phyloP scores from a whole-genome alignment of 495 filamentous ascomycete species.

The Thozetella sp. region DNA sequence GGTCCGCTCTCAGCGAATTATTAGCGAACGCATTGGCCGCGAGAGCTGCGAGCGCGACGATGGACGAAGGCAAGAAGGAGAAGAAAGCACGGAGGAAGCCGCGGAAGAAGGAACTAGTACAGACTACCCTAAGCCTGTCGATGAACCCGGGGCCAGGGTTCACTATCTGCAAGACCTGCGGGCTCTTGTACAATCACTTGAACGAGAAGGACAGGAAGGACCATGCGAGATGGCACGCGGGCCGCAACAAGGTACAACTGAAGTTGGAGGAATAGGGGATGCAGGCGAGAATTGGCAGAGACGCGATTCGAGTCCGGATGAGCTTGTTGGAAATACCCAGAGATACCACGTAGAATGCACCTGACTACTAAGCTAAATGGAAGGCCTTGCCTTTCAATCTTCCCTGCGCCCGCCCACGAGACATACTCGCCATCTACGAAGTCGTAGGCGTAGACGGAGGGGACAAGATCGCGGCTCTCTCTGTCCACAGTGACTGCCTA shows the following conservation, averaged over 20 bases:
- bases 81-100: constrained; percentile 8
- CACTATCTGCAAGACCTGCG: constrained; percentile 43
- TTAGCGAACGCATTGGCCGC: not conserved
- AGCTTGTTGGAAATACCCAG: not conserved
- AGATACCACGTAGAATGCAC: not conserved
- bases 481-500: too few relatives aligned
- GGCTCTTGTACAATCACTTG: constrained; percentile 47
- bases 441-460: constrained; percentile 13
- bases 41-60: not conserved
- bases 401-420: not conserved
- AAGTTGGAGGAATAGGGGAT: not conserved
- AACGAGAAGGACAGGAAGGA: constrained; percentile 44
- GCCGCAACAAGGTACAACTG: constrained; percentile 12
- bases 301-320: too few relatives aligned
- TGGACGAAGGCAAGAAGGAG: not conserved
- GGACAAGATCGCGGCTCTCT: not conserved
- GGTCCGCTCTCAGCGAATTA: not conserved
- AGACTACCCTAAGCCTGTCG: constrained; percentile 43
- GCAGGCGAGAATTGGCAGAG: too few relatives aligned
- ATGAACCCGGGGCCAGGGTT: constrained; percentile 34
- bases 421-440: constrained; percentile 16
- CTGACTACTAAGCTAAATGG: not conserved
- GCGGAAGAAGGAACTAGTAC: constrained; percentile 29
- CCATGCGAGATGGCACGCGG: constrained; percentile 39
- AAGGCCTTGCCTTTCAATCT: not conserved